These are phyloP conservation scores for Candida rishiriensis DNA, from an alignment of 805 yeast species.

Conservation along the genomic window DNA sequence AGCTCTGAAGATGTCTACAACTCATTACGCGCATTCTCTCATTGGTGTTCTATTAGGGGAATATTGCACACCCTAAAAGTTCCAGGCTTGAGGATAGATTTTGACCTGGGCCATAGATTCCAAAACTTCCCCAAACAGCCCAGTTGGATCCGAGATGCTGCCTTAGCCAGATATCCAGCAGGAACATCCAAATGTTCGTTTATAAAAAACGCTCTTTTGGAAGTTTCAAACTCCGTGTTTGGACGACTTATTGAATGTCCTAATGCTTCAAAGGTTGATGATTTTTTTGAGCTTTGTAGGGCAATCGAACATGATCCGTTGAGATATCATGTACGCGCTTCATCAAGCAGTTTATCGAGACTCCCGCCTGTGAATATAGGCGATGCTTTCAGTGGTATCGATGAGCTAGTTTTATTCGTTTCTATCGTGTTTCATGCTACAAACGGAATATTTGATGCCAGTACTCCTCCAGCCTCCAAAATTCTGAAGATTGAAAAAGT, in stretches of 20 bases:
- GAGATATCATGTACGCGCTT: slow-evolving; percentile 41
- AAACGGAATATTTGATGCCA: slow-evolving; percentile 11
- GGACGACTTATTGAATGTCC: slow-evolving; percentile 39
- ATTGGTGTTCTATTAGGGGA: slow-evolving; percentile 52
- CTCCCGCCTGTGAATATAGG: slow-evolving; percentile 12
- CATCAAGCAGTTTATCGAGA: slow-evolving; percentile 15
- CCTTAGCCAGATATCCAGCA: slow-evolving; percentile 45
- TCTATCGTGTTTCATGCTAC: slow-evolving; percentile 22
- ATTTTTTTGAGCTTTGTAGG: slow-evolving; percentile 38
- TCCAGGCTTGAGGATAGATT: slow-evolving; percentile 34
- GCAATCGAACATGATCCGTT: slow-evolving; percentile 45
- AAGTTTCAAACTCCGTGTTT: slow-evolving; percentile 31
- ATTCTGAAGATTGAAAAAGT: slow-evolving; percentile 15
- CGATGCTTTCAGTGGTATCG: slow-evolving; percentile 10
- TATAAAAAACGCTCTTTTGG: slow-evolving; percentile 35
- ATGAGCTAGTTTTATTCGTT: slow-evolving; percentile 13
- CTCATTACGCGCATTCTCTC: slow-evolving; percentile 47
- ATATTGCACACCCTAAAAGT: slow-evolving; percentile 37
- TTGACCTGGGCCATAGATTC: slow-evolving; percentile 29
- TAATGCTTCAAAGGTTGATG: slow-evolving; percentile 17
- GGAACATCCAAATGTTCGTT: slow-evolving; percentile 47
- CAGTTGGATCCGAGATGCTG: slow-evolving; percentile 34
- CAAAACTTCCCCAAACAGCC: slow-evolving; percentile 39
- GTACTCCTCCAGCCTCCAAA: slow-evolving; percentile 16
- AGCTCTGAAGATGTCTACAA: slow-evolving; percentile 38